These are phyloP conservation scores for Telfairia occidentalis DNA, from an alignment of 331 rosid species.

Conservation along the genomic window DNA sequence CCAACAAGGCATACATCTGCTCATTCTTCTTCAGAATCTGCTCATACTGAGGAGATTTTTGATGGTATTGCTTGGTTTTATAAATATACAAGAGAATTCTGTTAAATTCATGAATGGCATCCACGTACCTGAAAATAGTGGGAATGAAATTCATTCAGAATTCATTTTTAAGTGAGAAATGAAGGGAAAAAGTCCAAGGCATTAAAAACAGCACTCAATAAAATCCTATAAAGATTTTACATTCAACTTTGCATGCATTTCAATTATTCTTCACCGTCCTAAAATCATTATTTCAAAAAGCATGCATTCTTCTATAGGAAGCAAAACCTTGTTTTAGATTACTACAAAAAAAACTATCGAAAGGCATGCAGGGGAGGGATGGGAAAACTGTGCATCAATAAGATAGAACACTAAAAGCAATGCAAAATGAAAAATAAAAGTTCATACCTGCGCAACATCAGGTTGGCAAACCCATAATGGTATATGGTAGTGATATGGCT, in stretches of 20 bases:
- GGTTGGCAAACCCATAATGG: conserved; percentile 95
- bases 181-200: not conserved
- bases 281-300: not conserved
- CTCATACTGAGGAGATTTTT: conserved; percentile 89
- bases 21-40: conserved; percentile 96
- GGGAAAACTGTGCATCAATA: not conserved
- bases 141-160: not conserved
- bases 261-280: not conserved
- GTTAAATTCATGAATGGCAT: conserved; percentile 87
- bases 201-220: not conserved
- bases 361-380: not conserved
- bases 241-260: not conserved
- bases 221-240: not conserved
- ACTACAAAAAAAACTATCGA: no score
- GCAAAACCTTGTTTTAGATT: not conserved
- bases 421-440: not conserved
- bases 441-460: conserved; percentile 77
- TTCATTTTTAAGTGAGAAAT: not conserved
- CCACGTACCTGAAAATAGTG: conserved; percentile 59
- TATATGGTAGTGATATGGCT: conserved; percentile 87
- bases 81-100: conserved; percentile 74
- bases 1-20: conserved; percentile 98
- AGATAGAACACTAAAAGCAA: not conserved
- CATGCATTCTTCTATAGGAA: not conserved
- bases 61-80: conserved; percentile 72